phyloP scores from a whole-genome alignment of 345 rosid species.

The Isatis tinctoria region DNA sequence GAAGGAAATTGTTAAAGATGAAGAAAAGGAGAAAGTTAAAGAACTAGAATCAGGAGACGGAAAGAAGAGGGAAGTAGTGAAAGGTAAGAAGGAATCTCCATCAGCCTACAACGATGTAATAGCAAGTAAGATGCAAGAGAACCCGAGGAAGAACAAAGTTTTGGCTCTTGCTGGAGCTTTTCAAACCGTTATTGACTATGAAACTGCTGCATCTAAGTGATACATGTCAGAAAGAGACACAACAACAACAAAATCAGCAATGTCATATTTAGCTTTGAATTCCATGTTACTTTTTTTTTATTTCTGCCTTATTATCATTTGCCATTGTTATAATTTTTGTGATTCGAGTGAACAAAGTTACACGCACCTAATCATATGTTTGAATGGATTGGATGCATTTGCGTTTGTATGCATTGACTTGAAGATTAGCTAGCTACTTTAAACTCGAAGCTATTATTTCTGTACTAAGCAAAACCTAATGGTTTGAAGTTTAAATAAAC shows the following conservation, averaged over 20 bases:
- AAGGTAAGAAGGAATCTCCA: constrained; percentile 59
- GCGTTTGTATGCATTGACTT: constrained; percentile 5
- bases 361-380: constrained; percentile 16
- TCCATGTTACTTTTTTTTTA: not conserved
- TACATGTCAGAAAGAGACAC: not conserved
- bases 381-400: constrained; percentile 20
- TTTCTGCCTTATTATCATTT: not conserved
- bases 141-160: constrained; percentile 75
- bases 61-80: constrained; percentile 25
- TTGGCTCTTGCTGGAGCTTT: constrained; percentile 86
- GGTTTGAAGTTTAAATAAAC: not conserved
- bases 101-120: constrained; percentile 79
- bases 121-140: constrained; percentile 58
- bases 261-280: constrained; percentile 10
- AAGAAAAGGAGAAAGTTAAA: not conserved
- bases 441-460: not conserved
- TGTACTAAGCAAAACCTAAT: not conserved
- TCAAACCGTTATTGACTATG: constrained; percentile 82
- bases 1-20: not conserved
- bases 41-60: constrained; percentile 3
- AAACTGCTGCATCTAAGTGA: constrained; percentile 53
- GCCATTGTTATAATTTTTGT: constrained; percentile 19
- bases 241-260: not conserved
- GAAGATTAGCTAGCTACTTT: not conserved
- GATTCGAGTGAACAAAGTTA: constrained; percentile 28